Percentiles rank a stretch among this genome's conserved stretches.
These are phyloP conservation scores for Entoloma clypeatum DNA, from an alignment of 1,284 basidiomycete species.

Conservation along the genomic window DNA sequence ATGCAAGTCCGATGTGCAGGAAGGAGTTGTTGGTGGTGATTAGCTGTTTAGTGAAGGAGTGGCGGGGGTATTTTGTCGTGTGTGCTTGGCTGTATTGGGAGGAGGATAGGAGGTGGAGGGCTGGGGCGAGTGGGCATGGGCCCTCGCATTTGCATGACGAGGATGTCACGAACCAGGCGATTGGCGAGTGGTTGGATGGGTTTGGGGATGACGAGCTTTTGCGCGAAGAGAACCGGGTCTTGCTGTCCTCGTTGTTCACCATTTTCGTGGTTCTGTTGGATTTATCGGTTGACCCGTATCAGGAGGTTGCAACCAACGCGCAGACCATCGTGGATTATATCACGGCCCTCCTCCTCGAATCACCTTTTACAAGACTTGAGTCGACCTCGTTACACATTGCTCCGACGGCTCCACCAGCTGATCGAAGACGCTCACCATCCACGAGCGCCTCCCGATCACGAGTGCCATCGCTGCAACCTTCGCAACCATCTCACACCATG, in stretches of 20 bases:
- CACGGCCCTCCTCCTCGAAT: constrained; percentile 84
- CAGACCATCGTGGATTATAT: constrained; percentile 93
- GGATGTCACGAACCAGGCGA: constrained; percentile 65
- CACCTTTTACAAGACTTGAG: constrained; percentile 76
- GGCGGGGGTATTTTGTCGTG: constrained; percentile 93
- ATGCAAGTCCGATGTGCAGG: constrained; percentile 94
- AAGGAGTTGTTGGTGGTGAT: constrained; percentile 93
- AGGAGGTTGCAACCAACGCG: constrained; percentile 88
- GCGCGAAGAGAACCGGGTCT: constrained; percentile 77
- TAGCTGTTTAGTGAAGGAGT: constrained; percentile 92
- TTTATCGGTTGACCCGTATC: constrained; percentile 89
- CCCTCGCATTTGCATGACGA: constrained; percentile 42
- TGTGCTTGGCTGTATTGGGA: constrained; percentile 97
- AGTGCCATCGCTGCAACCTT: constrained; percentile 50
- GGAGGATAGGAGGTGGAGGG: constrained; percentile 65
- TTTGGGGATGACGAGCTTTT: constrained; percentile 63
- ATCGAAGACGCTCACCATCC: constrained; percentile 31
- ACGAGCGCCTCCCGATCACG: constrained; percentile 40
- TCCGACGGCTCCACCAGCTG: constrained; percentile 41
- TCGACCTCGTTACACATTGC: constrained; percentile 57
- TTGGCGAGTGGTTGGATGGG: constrained; percentile 73
- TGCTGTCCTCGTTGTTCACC: constrained; percentile 89
- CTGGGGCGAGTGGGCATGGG: constrained; percentile 30
- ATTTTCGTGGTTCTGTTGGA: constrained; percentile 90
- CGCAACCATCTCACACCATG: constrained; percentile 34